Percentiles rank a stretch among this genome's conserved stretches.
phyloP scores from a whole-genome alignment of 2,329 filamentous ascomycete species.

The Ophiocordyceps polyrhachis-furcata region DNA sequence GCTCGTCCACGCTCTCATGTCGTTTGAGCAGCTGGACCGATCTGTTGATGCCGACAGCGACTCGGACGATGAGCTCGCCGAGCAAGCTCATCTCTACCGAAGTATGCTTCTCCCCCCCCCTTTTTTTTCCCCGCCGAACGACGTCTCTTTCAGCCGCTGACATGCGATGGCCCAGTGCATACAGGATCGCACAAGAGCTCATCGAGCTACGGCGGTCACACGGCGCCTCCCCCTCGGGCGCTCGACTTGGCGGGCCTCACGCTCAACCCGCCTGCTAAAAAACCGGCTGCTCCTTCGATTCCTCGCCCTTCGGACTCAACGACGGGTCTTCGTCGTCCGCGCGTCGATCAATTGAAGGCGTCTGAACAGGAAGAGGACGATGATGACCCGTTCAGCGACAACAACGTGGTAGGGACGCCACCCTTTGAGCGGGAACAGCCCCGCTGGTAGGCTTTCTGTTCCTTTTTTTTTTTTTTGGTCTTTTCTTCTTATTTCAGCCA shows the following conservation, averaged over 20 bases:
- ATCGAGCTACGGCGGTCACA: not conserved
- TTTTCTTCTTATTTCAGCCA: not conserved
- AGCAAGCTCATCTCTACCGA: conserved; percentile 46
- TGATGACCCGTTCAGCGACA: conserved; percentile 67
- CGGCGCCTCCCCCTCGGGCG: conserved; percentile 12
- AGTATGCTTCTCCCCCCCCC: conserved; percentile 25
- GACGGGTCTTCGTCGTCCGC: not conserved
- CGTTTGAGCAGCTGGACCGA: conserved; percentile 82
- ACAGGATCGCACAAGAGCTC: not conserved
- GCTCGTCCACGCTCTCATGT: conserved; percentile 82
- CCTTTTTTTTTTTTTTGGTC: not conserved
- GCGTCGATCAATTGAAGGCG: not conserved
- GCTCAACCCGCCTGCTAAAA: conserved; percentile 20
- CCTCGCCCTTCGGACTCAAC: conserved; percentile 2
- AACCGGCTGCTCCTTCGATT: conserved; percentile 22
- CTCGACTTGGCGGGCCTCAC: conserved; percentile 26
- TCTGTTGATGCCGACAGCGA: conserved; percentile 62
- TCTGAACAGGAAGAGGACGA: conserved; percentile 28
- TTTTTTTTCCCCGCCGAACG: no score
- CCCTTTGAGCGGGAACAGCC: conserved; percentile 12
- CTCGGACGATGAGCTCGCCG: conserved; percentile 47
- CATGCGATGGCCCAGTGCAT: not conserved
- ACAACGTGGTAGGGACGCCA: conserved; percentile 41
- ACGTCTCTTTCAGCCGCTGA: not conserved
- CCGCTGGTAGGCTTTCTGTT: conserved; percentile 8